phyloP scores from a whole-genome alignment of 306 rosid species.

The Mucuna pruriens region DNA sequence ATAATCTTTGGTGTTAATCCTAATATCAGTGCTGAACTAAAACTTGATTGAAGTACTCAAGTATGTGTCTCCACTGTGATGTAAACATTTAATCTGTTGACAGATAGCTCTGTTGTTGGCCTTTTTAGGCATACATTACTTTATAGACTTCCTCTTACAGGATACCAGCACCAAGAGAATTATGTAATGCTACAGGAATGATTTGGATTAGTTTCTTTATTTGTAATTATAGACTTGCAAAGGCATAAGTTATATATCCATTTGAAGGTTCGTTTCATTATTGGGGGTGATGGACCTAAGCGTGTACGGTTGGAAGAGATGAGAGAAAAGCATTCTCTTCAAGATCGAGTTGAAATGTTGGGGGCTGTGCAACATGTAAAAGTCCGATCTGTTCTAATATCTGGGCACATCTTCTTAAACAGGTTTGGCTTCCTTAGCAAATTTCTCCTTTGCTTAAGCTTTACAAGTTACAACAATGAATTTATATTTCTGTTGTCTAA shows the following conservation, averaged over 20 bases:
- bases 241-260: constrained; percentile 38
- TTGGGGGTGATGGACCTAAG: constrained; percentile 96
- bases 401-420: constrained; percentile 93
- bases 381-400: constrained; percentile 74
- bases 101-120: background rate
- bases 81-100: constrained; percentile 1
- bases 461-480: background rate
- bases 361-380: constrained; percentile 87
- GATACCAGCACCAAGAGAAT: background rate
- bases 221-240: constrained; percentile 21
- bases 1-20: background rate
- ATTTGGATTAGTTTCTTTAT: constrained; percentile 10
- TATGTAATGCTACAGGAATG: background rate
- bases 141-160: background rate
- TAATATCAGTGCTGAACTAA: background rate
- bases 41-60: background rate
- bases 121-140: background rate
- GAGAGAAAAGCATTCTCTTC: constrained; percentile 93
- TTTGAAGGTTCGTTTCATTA: constrained; percentile 80
- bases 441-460: background rate
- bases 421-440: constrained; percentile 50
- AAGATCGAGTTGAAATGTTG: constrained; percentile 96
- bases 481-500: constrained; percentile 16
- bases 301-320: constrained; percentile 95
- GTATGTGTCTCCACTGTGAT: background rate